These are phyloP conservation scores for Orbilia javanica DNA, from an alignment of 2,329 filamentous ascomycete genomes.

Conservation along the genomic window DNA sequence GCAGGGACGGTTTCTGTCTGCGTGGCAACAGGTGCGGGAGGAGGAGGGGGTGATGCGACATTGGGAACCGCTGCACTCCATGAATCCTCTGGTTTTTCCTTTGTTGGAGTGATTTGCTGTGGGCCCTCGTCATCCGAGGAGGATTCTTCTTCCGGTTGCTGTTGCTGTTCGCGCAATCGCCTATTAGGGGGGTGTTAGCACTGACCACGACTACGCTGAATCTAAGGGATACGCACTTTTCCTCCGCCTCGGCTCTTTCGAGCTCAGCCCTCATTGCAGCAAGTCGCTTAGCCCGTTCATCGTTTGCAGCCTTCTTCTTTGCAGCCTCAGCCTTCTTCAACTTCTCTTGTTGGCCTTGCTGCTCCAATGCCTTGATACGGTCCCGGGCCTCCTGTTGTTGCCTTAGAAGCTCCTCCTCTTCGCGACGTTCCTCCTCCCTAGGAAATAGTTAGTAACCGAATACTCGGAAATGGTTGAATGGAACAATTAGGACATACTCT, in stretches of 20 bases:
- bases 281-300: conserved; percentile 87
- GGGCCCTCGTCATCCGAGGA: conserved; percentile 85
- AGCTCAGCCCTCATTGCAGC: conserved; percentile 90
- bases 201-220: not conserved
- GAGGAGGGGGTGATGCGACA: conserved; percentile 60
- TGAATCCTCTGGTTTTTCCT: conserved; percentile 69
- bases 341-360: conserved; percentile 93
- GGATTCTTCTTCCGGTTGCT: conserved; percentile 75
- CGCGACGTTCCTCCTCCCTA: conserved; percentile 79
- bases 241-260: conserved; percentile 88
- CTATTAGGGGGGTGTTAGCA: conserved; percentile 56
- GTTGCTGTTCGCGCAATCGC: conserved; percentile 78
- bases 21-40: conserved; percentile 70
- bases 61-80: conserved; percentile 58
- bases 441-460: conserved; percentile 60
- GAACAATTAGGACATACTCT: conserved; percentile 76
- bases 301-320: conserved; percentile 88
- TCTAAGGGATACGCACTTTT: conserved; percentile 22
- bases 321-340: conserved; percentile 97
- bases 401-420: conserved; percentile 82
- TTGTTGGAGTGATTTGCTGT: conserved; percentile 72
- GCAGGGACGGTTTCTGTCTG: conserved; percentile 66
- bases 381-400: conserved; percentile 85
- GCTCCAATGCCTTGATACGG: conserved; percentile 88
- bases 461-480: not conserved